These are phyloP conservation scores for Kernera saxatilis DNA, from an alignment of 345 rosid genomes.

Conservation along the genomic window DNA sequence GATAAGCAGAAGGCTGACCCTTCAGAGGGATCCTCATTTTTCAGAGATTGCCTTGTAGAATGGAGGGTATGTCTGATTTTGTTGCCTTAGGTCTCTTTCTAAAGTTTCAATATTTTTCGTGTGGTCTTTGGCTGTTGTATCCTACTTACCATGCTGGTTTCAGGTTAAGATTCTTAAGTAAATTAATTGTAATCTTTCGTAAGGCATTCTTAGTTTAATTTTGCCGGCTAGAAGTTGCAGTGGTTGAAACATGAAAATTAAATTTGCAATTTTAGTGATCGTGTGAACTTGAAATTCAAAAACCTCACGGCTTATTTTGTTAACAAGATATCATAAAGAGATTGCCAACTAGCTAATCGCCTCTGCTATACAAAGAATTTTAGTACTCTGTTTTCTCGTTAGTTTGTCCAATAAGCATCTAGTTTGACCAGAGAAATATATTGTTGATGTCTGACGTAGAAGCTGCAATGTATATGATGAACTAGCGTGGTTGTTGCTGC, in stretches of 20 bases:
- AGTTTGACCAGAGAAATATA: neutral
- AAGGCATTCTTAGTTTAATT: neutral
- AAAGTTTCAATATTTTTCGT: neutral
- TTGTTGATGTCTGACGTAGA: neutral
- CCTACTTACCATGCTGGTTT: neutral
- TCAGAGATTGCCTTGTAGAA: conserved; percentile 73
- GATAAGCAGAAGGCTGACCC: conserved; percentile 65
- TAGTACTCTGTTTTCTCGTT: neutral
- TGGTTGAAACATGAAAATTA: neutral
- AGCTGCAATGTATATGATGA: neutral
- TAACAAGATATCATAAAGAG: neutral
- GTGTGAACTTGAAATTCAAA: neutral
- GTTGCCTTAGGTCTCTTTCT: neutral
- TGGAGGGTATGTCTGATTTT: conserved; percentile 65
- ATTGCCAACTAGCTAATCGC: neutral
- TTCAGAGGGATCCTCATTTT: conserved; percentile 69
- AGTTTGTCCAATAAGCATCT: neutral
- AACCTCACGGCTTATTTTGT: neutral
- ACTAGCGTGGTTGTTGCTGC: neutral
- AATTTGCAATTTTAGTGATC: neutral
- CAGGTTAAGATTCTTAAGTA: neutral
- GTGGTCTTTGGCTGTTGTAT: neutral
- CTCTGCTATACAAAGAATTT: neutral
- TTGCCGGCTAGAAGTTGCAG: neutral
- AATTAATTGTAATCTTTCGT: neutral